Percentiles rank a stretch among this genome's conserved stretches.
These are phyloP conservation scores for Rosa persica DNA, from an alignment of 306 rosid species.

Conservation along the genomic window DNA sequence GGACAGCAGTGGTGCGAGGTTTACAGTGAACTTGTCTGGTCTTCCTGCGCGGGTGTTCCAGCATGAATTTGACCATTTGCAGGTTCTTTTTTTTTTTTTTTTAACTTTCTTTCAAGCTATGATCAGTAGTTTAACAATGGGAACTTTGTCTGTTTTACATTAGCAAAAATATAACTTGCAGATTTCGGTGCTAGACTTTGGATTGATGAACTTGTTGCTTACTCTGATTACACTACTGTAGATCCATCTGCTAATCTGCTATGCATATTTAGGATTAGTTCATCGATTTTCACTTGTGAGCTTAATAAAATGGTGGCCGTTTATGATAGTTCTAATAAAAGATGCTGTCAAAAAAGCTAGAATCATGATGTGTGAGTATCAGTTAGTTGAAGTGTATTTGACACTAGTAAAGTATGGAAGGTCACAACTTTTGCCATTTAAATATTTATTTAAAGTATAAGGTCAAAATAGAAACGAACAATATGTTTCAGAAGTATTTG, in stretches of 20 bases:
- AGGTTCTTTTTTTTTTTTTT: constrained; percentile 46
- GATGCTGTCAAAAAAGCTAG: not conserved
- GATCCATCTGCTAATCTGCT: not conserved
- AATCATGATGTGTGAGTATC: not conserved
- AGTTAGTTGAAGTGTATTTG: not conserved
- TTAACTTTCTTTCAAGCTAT: constrained; percentile 14
- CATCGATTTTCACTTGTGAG: not conserved
- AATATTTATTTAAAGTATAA: not conserved
- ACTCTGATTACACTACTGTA: not conserved
- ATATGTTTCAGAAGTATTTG: not conserved
- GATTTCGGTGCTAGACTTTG: constrained; percentile 3
- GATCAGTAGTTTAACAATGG: not conserved
- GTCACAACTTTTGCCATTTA: not conserved
- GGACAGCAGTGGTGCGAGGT: constrained; percentile 62
- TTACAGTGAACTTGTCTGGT: constrained; percentile 59
- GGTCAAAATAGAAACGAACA: not conserved
- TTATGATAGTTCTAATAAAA: not conserved
- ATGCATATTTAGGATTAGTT: not conserved
- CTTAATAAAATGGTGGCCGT: not conserved
- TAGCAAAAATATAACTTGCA: not conserved
- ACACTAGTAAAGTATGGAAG: not conserved
- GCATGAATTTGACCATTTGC: constrained; percentile 93
- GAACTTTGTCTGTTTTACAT: not conserved
- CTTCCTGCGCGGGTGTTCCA: constrained; percentile 94
- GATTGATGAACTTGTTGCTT: not conserved